These are phyloP conservation scores for Epichloe baconii DNA, from an alignment of 2,329 filamentous ascomycete genomes.

Conservation along the genomic window DNA sequence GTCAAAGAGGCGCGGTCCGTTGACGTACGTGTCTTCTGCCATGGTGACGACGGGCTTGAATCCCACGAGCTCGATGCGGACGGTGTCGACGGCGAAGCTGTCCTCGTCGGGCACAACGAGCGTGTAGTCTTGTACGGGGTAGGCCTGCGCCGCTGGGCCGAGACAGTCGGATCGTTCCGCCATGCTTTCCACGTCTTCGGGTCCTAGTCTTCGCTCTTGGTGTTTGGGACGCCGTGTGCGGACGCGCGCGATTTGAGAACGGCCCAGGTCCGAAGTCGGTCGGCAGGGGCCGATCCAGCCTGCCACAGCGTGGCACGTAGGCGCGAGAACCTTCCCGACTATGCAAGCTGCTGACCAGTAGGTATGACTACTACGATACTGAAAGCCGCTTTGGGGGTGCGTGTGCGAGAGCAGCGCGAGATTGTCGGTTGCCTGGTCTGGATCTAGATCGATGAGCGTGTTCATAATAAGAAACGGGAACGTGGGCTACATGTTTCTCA, in stretches of 20 bases:
- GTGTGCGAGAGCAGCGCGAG: slow-evolving; percentile 56
- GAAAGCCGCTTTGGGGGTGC: slow-evolving; percentile 58
- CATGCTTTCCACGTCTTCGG: slow-evolving; percentile 53
- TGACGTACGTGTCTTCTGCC: slow-evolving; percentile 10
- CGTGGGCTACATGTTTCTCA: slow-evolving; percentile 27
- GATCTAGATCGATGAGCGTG: slow-evolving; percentile 61
- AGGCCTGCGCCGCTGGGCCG: slow-evolving; percentile 47
- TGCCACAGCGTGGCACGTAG: slow-evolving; percentile 56
- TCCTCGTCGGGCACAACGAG: slow-evolving; percentile 43
- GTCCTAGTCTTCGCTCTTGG: slow-evolving; percentile 27
- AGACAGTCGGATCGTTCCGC: slow-evolving; percentile 54
- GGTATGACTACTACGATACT: slow-evolving; percentile 60
- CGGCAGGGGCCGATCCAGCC: slow-evolving; percentile 65
- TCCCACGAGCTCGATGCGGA: slow-evolving; percentile 55
- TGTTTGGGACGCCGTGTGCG: slow-evolving; percentile 46
- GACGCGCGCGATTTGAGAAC: slow-evolving; percentile 58
- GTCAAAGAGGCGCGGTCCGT: slow-evolving; percentile 38
- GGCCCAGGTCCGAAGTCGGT: slow-evolving; percentile 51
- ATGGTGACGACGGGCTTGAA: slow-evolving; percentile 34
- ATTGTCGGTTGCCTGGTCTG: slow-evolving; percentile 50
- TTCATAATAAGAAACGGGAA: slow-evolving; percentile 71
- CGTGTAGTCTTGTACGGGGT: slow-evolving; percentile 55
- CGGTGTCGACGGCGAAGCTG: slow-evolving; percentile 48
- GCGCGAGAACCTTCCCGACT: slow-evolving; percentile 62
- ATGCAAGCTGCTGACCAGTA: slow-evolving; percentile 65